Percentiles rank a stretch among this genome's conserved stretches.
phyloP scores from a whole-genome alignment of 2,329 filamentous ascomycete species.

The Venturia pyrina region DNA sequence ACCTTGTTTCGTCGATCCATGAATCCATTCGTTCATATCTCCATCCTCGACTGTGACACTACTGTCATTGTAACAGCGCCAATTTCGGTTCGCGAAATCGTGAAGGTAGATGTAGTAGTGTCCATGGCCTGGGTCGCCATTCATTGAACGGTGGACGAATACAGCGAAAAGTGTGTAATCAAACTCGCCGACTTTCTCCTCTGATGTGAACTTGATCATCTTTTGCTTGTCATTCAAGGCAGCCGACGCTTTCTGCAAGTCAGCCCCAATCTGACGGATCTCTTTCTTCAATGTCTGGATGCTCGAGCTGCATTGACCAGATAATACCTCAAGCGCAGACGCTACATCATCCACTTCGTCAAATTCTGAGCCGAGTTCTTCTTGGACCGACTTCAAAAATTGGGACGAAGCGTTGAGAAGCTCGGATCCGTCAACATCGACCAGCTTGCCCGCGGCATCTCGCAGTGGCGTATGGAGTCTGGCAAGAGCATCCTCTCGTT shows the following conservation, averaged over 20 bases:
- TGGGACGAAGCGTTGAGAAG: constrained; percentile 20
- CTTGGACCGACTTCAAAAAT: constrained; percentile 11
- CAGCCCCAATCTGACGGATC: neutral
- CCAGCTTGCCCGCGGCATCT: constrained; percentile 21
- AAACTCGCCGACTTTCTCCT: neutral
- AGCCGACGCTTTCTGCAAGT: neutral
- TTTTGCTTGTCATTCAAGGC: neutral
- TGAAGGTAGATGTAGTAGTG: constrained; percentile 98
- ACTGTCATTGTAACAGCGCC: constrained; percentile 92
- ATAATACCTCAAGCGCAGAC: neutral
- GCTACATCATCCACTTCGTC: neutral
- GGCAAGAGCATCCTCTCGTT: neutral
- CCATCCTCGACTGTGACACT: constrained; percentile 60
- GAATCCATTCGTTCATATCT: constrained; percentile 24
- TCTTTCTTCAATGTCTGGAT: neutral
- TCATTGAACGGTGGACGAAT: constrained; percentile 70
- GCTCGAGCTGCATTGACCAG: neutral
- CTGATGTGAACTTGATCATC: neutral
- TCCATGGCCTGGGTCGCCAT: constrained; percentile 36
- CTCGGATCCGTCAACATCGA: constrained; percentile 22
- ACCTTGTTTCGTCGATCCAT: constrained; percentile 34
- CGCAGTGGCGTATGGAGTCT: constrained; percentile 35
- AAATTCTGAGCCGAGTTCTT: neutral
- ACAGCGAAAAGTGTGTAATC: constrained; percentile 44
- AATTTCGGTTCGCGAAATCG: constrained; percentile 71